Base-by-base conservation (phyloP, 2,329 filamentous ascomycete species). In the Bisporella sp. region DNA sequence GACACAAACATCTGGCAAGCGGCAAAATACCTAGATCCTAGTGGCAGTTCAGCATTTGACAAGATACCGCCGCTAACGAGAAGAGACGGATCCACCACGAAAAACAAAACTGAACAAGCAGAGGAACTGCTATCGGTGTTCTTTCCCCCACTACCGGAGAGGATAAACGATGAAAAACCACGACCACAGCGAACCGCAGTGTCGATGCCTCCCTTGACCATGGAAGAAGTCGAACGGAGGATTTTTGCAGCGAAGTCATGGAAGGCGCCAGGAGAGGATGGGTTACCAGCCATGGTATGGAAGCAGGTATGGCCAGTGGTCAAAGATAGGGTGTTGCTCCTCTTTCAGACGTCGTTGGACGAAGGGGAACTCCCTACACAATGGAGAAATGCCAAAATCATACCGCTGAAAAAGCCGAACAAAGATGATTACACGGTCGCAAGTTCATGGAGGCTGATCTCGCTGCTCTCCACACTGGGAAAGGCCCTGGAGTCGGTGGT, bases 1-100 rank as follows among this genome's bases (percentile, higher is more conserved):
- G 54, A 59, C 40, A 49, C 56, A 13, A 65, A 65, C 33, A 63
- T 64, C 49, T 65, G 30, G 44, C 31, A 32, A 31, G 44, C 44
- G n/a, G 44, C 30, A 31, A 46, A 46, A 35, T 46, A 46, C 44
- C 44, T 46, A 9, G 32, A 46, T 12, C 35, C 44, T 32, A 28
- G 13, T 8, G 13, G 29, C 40, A 33, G 31, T 40, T 35, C 32
- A 29, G 45, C 32, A 39, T 39, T 47, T 47, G 32, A 29, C 13
- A 47, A 47, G 35, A 29, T 47, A 31, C 32, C 32, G 28, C 32
- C 7, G 13, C 45, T 47, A 8, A 47, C 21, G 5, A 47, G 32
- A 47, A 12, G 13, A 37, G 29, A 47, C 45, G 32, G 33, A 29
- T 39, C 32, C 21, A 13, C 33, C 28, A 47, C 32, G 29, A 40